Evolutionary conservation across 2,329 filamentous ascomycete species (phyloP), one percentile per base, ranked within the genome.

Genomic region (Hymenotorrendiella dingleyae): DNA sequence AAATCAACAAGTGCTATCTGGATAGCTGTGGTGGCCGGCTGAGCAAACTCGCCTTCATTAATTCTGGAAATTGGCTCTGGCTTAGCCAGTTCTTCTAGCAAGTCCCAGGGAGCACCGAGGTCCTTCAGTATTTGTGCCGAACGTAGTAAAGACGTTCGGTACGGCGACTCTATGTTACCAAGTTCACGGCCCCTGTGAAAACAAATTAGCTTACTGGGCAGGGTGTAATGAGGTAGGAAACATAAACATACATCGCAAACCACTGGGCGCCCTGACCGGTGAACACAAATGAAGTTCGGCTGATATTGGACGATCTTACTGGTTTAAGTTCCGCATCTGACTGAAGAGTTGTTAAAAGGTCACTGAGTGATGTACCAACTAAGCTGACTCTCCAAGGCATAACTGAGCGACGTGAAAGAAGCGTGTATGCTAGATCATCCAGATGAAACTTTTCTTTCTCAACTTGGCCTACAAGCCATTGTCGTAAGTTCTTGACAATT

Each of bases 1-100:
- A 76, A 57, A 12, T 67, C 61, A 0, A 66, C 63, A 4, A 76
- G 50, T 1, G 65, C 55, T 2, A 77, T 55, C 51, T 77, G 73
- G 2, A 76, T 48, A 0, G 71, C 68, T 0, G 68, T 70, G 45
- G 63, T 69, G 57, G 64, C 58, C 45, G 69, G 67, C 49, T 71
- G 67, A 14, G 62, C 65, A 42, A 72, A 63, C 35, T 69, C 57
- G 0, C 69, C 65, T 17, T 63, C 42, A 12, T 44, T 46, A 3
- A 71, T 56, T 16, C 54, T 52, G 0, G 65, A 64, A 59, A 53
- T 9, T 61, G 50, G 2, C 54, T 61, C 38, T 64, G 56, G 36
- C 58, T 63, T 14, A 6, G 7, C 6, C 4, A 48, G 29, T 29
- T 48, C 46, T 12, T 45, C 42, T 16, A 20, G 4, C 40, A 40